Conservation (phyloP, 2,329 filamentous ascomycete species). For the Claviceps sp. region DNA sequence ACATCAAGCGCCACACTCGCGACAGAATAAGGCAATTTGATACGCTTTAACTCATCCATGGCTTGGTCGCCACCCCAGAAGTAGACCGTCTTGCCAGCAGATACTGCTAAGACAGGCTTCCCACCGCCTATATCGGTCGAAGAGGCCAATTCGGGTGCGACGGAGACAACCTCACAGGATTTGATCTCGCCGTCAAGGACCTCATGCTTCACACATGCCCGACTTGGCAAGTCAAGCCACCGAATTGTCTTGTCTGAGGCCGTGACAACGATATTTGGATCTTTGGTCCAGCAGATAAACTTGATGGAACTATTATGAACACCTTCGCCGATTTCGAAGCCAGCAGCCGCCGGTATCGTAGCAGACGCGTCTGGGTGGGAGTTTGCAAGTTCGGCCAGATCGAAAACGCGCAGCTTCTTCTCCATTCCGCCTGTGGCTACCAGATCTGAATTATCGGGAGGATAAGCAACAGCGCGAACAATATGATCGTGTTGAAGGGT, state of each 20-base stretch:
- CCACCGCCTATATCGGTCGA: slow-evolving; percentile 53
- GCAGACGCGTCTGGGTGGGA: slow-evolving; percentile 25
- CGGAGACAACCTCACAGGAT: slow-evolving; percentile 75
- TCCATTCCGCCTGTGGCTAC: slow-evolving; percentile 90
- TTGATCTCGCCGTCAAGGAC: slow-evolving; percentile 74
- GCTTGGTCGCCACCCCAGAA: slow-evolving; percentile 73
- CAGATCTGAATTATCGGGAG: slow-evolving; percentile 66
- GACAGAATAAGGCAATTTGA: slow-evolving; percentile 70
- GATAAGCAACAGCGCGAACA: slow-evolving; percentile 84
- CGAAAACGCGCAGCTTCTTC: slow-evolving; percentile 91
- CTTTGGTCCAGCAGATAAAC: slow-evolving; percentile 85
- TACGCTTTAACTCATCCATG: slow-evolving; percentile 61
- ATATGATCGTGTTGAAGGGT: slow-evolving; percentile 90
- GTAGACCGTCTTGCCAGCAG: slow-evolving; percentile 87
- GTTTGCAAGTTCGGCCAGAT: slow-evolving; percentile 51
- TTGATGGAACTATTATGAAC: slow-evolving; percentile 84
- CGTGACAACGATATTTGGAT: slow-evolving; percentile 80
- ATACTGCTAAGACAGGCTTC: slow-evolving; percentile 65
- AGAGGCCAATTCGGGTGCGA: slow-evolving; percentile 45
- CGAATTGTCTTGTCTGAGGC: slow-evolving; percentile 84
- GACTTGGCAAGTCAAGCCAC: slow-evolving; percentile 82
- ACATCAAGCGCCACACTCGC: slow-evolving; percentile 83
- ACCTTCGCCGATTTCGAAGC: slow-evolving; percentile 79
- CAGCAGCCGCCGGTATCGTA: slow-evolving; percentile 44
- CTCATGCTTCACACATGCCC: slow-evolving; percentile 62